phyloP scores from a whole-genome alignment of 2,329 filamentous ascomycete species.

The Aureobasidium lini region DNA sequence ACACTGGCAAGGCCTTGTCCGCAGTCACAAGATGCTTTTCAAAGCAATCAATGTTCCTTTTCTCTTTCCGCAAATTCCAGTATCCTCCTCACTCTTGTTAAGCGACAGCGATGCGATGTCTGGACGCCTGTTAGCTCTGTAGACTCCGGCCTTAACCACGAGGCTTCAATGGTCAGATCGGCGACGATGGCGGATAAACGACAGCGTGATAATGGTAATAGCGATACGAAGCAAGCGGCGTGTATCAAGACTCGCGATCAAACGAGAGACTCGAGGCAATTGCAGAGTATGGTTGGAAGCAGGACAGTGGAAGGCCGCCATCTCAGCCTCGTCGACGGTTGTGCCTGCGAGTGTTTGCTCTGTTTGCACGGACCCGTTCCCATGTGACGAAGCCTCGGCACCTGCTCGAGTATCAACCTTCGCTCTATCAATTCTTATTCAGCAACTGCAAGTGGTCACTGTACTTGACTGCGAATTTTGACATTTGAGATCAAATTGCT shows the following conservation, averaged over 20 bases:
- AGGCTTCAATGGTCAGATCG: neutral
- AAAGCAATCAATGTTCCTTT: conserved; percentile 1
- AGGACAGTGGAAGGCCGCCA: neutral
- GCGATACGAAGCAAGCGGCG: too few relatives aligned
- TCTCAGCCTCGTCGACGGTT: neutral
- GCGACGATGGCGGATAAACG: neutral
- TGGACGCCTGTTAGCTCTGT: neutral
- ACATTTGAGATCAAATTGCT: too few relatives aligned
- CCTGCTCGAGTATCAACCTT: neutral
- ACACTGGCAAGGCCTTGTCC: neutral
- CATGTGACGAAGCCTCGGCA: conserved; percentile 8
- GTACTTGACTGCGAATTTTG: too few relatives aligned
- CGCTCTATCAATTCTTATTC: neutral
- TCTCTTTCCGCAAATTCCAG: neutral
- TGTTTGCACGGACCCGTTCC: neutral
- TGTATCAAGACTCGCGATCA: neutral
- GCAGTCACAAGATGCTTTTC: conserved; percentile 5
- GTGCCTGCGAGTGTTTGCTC: neutral
- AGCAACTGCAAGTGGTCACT: too few relatives aligned
- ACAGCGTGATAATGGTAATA: neutral
- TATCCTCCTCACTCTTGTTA: neutral
- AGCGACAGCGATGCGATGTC: neutral
- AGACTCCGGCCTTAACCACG: neutral
- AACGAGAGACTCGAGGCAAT: neutral
- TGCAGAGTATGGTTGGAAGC: neutral